phyloP scores from a whole-genome alignment of 345 rosid genomes.

The Linum usitatissimum region DNA sequence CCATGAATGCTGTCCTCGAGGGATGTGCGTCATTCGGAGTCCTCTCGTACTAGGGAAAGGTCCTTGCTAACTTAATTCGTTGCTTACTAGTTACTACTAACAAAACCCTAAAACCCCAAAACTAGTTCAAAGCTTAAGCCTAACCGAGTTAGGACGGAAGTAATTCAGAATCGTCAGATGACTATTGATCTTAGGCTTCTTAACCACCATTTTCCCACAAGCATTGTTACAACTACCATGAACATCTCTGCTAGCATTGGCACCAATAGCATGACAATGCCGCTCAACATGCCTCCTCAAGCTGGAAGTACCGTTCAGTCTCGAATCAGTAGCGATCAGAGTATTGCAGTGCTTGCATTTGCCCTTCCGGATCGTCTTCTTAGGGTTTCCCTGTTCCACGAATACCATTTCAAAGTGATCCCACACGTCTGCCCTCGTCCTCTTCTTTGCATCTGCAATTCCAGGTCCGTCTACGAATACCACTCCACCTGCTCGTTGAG shows the following conservation, averaged over 20 bases:
- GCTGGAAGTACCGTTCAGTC: neutral
- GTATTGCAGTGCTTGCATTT: neutral
- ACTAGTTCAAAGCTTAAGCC: neutral
- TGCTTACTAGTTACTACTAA: no score
- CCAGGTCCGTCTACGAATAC: no score
- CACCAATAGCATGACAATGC: neutral
- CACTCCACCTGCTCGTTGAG: no score
- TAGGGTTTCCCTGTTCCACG: neutral
- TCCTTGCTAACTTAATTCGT: no score
- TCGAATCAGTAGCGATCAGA: neutral
- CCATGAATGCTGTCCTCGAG: no score
- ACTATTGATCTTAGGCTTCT: neutral
- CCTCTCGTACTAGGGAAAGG: no score
- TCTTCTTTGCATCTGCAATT: neutral
- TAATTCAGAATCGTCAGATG: neutral
- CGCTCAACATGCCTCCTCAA: neutral
- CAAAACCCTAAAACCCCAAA: no score
- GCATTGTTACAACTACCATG: neutral
- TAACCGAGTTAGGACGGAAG: neutral
- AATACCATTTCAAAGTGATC: neutral
- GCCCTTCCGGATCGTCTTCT: neutral
- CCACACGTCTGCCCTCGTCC: neutral
- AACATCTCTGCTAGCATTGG: neutral
- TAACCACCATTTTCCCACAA: neutral
- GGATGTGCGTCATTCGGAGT: no score